These are phyloP conservation scores for Colletotrichum sidae DNA, from an alignment of 2,329 filamentous ascomycete genomes.

Conservation along the genomic window DNA sequence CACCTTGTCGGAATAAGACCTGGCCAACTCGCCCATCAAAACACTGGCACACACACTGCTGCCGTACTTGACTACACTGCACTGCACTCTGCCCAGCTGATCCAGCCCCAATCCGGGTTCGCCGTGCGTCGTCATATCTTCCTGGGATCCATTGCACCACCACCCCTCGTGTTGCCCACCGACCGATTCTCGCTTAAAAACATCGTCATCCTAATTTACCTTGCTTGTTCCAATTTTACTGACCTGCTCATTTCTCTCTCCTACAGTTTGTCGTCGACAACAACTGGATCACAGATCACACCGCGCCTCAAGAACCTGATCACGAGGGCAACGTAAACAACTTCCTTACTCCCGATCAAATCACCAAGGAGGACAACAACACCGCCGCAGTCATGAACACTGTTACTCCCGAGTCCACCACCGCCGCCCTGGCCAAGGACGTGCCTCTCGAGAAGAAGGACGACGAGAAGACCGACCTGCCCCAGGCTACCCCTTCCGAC, in stretches of 20 bases:
- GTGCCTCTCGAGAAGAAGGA: slow-evolving; percentile 47
- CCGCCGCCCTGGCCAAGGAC: slow-evolving; percentile 73
- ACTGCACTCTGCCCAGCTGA: slow-evolving; percentile 10
- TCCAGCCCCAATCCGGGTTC: slow-evolving; percentile 10
- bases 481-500: slow-evolving; percentile 47
- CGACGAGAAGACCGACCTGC: slow-evolving; percentile 27
- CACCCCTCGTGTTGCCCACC: slow-evolving; percentile 24
- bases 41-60: too few species aligned
- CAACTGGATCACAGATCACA: slow-evolving; percentile 86
- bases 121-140: slow-evolving; percentile 36
- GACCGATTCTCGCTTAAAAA: slow-evolving; percentile 35
- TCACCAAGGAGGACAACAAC: slow-evolving; percentile 60
- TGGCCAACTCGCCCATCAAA: too few species aligned
- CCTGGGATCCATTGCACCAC: slow-evolving; percentile 33
- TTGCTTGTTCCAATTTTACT: slow-evolving; percentile 24
- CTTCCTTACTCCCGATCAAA: slow-evolving; percentile 81
- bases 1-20: too few species aligned
- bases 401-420: slow-evolving; percentile 77
- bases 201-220: slow-evolving; percentile 21
- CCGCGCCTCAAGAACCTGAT: slow-evolving; percentile 85
- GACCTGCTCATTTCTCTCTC: slow-evolving; percentile 36
- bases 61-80: too few species aligned
- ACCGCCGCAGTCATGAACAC: slow-evolving; percentile 71
- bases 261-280: slow-evolving; percentile 93
- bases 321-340: slow-evolving; percentile 91